Evolutionary conservation across 305 asterid species (phyloP), one percentile per base, ranked within the genome.

Genomic region (Fraxinus ornus): DNA sequence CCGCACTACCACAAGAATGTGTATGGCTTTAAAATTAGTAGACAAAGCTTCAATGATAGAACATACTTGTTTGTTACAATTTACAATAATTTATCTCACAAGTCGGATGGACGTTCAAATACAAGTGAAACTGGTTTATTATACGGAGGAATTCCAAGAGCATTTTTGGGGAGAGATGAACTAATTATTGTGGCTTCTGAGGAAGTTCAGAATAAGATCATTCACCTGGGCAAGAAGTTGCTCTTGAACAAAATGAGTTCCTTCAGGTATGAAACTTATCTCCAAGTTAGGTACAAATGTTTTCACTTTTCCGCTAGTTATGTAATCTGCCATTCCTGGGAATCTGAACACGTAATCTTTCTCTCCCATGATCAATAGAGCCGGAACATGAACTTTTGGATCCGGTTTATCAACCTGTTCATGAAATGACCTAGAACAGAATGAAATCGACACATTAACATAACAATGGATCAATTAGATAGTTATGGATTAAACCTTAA

Each of bases 361-460:
- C 62, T 88, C 85, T 8, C 88, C 90, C 87, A 88, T 88, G 24
- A 88, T 85, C 75, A 88, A 60, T 68, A 88, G 80, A 12, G 85
- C 55, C 0, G 90, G 90, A 82, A 19, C 81, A 44, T 86, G 39
- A 37, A 86, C 82, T 82, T 28, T 86, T 9, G 80, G 83, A 60
- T 60, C 70, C 12, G 3, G 70, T 60, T 60, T 21, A 60, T 6
- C 28, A 19, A n/a, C 28, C 28, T 21, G 30, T n/a, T 60, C 70
- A 3, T n/a, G 70, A 21, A 60, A 60, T 21, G 70, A 19, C 70
- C 70, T 60, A 21, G 21, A 60, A 60, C 28, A 60, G 70, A 60
- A 60, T 7, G 28, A 60, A 60, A 60, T 60, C 13, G 13, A 21
- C 28, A 19, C 24, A 21, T 44, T 10, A 44, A 44, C 62, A 5